Evolutionary conservation across 208 protist genomes (phyloP), one percentile per base, ranked within the genome.

Genomic region (Wallacemonas sp.): DNA sequence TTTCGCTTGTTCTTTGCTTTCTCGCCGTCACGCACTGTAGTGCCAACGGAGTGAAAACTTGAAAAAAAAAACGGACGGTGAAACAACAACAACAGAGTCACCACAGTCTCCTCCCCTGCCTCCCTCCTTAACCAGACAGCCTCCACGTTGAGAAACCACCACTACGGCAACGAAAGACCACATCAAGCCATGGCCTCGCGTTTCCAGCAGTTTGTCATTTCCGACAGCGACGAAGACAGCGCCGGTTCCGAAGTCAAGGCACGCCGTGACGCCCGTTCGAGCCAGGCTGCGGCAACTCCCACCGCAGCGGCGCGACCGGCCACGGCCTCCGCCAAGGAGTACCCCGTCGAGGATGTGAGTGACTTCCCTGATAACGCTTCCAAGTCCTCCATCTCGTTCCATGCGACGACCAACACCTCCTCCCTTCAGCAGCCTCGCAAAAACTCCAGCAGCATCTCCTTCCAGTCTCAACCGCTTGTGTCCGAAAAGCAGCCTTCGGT

Each of bases 191-290:
- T 72, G 61, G 41, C 47, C 24, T 66, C 46, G 17, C 72, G 77
- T 12, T 86, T 86, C 19, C 47, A 81, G 43, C 70, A 77, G 57
- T 68, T 89, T 46, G 34, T 78, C 46, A 69, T 88, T 26, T 70
- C 47, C 11, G 79, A 86, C 68, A 89, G 83, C 54, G 79, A 89
- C 43, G 76, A 80, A 27, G 76, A 85, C 70, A 85, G 70, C 66
- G 64, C 57, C 21, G 68, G 70, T 34, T 43, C 36, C 0, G 71
- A 70, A 8, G 69, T 64, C 8, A 27, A 72, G 29, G 46, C 38
- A 16, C 65, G 39, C 32, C 65, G 65, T 11, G 21, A 48, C 32
- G 26, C 11, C 2, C 49, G 38, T 30, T 46, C 39, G 16, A 55
- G 14, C 52, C 1, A 41, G 38, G 36, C 62, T 47, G 55, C 46